These are phyloP conservation scores for Nakataea oryzae DNA, from an alignment of 2,329 filamentous ascomycete genomes.

Conservation along the genomic window DNA sequence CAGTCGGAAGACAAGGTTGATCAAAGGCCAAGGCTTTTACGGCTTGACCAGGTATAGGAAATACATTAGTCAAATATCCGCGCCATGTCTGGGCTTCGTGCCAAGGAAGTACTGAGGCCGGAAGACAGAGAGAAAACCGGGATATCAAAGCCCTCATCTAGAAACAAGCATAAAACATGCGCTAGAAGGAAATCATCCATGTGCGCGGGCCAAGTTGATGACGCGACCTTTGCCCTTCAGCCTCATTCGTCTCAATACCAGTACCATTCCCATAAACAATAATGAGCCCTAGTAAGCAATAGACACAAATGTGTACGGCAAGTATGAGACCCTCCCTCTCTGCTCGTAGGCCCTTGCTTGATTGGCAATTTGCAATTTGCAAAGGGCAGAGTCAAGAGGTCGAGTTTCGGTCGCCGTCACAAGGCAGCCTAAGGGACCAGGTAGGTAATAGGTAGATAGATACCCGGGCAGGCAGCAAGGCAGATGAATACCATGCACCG, in stretches of 20 bases:
- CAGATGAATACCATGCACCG: too few species aligned
- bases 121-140: not conserved
- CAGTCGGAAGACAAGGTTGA: not conserved
- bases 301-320: not conserved
- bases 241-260: not conserved
- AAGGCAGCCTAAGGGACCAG: not conserved
- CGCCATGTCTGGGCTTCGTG: not conserved
- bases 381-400: not conserved
- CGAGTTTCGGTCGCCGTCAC: too few species aligned
- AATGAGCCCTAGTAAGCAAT: not conserved
- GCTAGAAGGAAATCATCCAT: not conserved
- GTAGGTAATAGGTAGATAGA: not conserved
- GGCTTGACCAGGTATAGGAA: not conserved
- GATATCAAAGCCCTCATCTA: not conserved
- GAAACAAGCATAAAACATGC: not conserved
- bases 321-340: not conserved
- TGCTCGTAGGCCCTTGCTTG: not conserved
- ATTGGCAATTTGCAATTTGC: too few species aligned
- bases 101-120: not conserved
- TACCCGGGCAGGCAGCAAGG: not conserved
- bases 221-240: not conserved
- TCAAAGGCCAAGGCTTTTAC: not conserved
- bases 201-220: not conserved
- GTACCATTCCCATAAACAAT: too few species aligned
- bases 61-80: not conserved